These are phyloP conservation scores for Aristolochia fimbriata DNA, from an alignment of 164 flowering plant species.

Conservation along the genomic window DNA sequence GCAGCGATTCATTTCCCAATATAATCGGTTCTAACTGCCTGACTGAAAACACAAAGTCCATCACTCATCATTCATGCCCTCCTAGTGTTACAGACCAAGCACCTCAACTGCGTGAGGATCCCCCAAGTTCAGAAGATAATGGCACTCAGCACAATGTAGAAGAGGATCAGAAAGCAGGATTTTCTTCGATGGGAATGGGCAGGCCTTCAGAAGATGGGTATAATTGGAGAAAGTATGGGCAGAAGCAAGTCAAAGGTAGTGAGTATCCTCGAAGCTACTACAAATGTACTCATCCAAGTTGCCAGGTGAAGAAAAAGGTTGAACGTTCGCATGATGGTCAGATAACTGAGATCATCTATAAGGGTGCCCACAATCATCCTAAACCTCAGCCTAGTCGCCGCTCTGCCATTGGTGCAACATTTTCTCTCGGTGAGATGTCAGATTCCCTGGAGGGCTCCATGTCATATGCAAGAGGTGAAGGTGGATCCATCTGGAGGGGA, in stretches of 20 bases:
- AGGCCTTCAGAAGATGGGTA: slow-evolving; percentile 66
- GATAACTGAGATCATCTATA: slow-evolving; percentile 69
- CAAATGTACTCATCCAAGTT: slow-evolving; percentile 70
- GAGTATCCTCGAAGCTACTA: slow-evolving; percentile 80
- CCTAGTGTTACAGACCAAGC: slow-evolving; percentile 16
- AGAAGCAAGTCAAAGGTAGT: slow-evolving; percentile 86
- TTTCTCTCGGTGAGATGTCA: slow-evolving; percentile 25
- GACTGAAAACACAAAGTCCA: slow-evolving; percentile 11
- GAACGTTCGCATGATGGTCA: slow-evolving; percentile 73
- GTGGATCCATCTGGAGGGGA: slow-evolving; percentile 38
- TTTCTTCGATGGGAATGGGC: slow-evolving; percentile 18
- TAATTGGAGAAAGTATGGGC: slow-evolving; percentile 88
- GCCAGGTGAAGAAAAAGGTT: slow-evolving; percentile 66
- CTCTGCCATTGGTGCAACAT: slow-evolving; percentile 30
- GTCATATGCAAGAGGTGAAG: slow-evolving; percentile 31
- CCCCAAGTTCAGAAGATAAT: slow-evolving; percentile 21
- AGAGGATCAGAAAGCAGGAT: slow-evolving; percentile 32
- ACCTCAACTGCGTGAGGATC: slow-evolving; percentile 14
- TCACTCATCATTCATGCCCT: slow-evolving; percentile 11
- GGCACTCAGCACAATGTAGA: slow-evolving; percentile 19
- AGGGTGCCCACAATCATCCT: slow-evolving; percentile 67
- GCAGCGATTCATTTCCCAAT: slow-evolving; percentile 14
- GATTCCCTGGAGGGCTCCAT: slow-evolving; percentile 32
- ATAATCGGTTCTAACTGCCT: slow-evolving; percentile 14
- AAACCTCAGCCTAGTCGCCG: slow-evolving; percentile 53